Base-by-base conservation (phyloP, 129 eudicot species). In the Helianthus tuberosus region DNA sequence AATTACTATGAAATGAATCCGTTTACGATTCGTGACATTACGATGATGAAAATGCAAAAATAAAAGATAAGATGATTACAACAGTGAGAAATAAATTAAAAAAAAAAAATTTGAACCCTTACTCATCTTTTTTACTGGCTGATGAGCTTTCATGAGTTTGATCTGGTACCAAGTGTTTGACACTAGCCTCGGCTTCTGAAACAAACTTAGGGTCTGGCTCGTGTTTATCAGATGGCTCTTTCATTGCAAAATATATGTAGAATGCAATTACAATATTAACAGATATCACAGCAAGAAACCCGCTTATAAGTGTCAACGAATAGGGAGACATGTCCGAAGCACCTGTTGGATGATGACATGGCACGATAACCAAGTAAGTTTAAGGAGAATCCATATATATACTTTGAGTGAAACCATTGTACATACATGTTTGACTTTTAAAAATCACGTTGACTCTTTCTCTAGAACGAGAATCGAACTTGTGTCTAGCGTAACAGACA, bases 181-280 rank as follows among this genome's bases (percentile, higher is more conserved):
- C 53, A 75, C 95, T 85, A 11, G 95, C 94, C 75, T 86, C 84
- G 6, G 96, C 96, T 63, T 87, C 91, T 12, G 96, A 88, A n/a
- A 93, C 80, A 69, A 93, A 93, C 49, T 78, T 84, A 73, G 96
- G 86, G 83, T 93, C 96, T 5, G 96, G 96, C 75, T 84, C 92
- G 23, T 88, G 96, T 77, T 87, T 88, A 36, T 75, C 78, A 50
- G 88, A 71, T 11, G 95, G 92, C 71, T 93, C 96, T 84, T 65
- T 88, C 86, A 93, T 74, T 74, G 98, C 98, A 86, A 89, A 73
- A 68, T 62, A 89, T 41, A 93, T 84, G 86, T 88, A 93, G 81
- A 82, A 84, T 50, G 88, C 96, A 39, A 90, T 85, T 39, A 88
- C 91, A 2, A 88, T 71, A 70, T 93, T 93, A 15, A 93, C 92